These are phyloP conservation scores for Coemansia biformis DNA, from an alignment of 192 early-diverging fungal species.

Conservation along the genomic window DNA sequence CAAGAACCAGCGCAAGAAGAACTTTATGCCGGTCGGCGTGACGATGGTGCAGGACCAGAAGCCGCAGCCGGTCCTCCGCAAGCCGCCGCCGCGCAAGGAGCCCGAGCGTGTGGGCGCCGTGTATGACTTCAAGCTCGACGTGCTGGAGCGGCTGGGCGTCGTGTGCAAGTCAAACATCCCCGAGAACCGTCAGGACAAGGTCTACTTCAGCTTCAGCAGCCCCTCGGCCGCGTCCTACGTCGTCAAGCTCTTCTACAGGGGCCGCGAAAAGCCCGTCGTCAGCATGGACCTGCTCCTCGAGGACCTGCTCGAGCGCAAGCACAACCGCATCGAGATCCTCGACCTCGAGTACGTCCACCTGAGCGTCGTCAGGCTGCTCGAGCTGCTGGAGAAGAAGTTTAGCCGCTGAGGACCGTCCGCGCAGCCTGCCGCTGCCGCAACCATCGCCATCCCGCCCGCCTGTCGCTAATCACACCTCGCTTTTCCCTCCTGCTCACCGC, in stretches of 20 bases:
- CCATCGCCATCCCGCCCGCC: too few relatives aligned
- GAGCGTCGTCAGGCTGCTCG: constrained; percentile 73
- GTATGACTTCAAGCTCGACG: constrained; percentile 71
- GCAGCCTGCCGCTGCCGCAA: too few relatives aligned
- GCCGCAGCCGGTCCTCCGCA: constrained; percentile 35
- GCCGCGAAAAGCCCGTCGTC: constrained; percentile 84
- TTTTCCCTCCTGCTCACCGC: too few relatives aligned
- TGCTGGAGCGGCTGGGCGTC: constrained; percentile 88
- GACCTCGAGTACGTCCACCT: constrained; percentile 93
- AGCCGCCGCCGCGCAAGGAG: constrained; percentile 12
- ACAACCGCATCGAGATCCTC: constrained; percentile 76
- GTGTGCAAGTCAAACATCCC: constrained; percentile 89
- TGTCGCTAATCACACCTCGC: too few relatives aligned
- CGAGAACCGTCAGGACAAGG: constrained; percentile 77
- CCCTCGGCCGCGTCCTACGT: constrained; percentile 86
- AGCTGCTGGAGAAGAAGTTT: constrained; percentile 80
- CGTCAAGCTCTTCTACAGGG: constrained; percentile 85
- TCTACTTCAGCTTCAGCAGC: constrained; percentile 84
- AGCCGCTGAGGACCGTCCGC: constrained; percentile 2
- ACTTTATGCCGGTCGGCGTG: constrained; percentile 55
- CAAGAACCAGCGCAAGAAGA: constrained; percentile 59
- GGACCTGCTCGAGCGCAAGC: constrained; percentile 82
- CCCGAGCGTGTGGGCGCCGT: constrained; percentile 4
- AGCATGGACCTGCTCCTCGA: constrained; percentile 94
- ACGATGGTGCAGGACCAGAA: constrained; percentile 47